Base-by-base conservation (phyloP, 1,139 yeast genomes). In the Debaryomyces coudertii region DNA sequence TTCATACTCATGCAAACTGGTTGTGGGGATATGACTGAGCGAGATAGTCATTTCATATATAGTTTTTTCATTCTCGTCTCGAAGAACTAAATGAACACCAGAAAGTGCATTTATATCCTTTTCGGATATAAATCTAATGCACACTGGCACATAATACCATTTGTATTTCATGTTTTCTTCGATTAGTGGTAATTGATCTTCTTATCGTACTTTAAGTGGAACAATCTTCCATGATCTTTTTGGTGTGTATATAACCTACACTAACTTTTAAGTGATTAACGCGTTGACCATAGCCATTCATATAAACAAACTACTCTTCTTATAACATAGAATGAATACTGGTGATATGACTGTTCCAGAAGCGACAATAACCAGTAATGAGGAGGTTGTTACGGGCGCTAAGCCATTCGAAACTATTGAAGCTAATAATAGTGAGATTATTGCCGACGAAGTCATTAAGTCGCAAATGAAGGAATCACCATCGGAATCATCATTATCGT, bases 121-220 rank as follows among this genome's bases (percentile, higher is more conserved):
- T 5, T 56, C 48, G 7, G 54, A 47, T 20, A 61, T 52, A 18
- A 63, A 53, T 25, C 72, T 57, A 6, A 69, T 48, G 5, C 70
- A 56, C 2, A 68, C 61, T 0, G 74, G 68, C 1, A 55, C 47
- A 38, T 60, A 63, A 16, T 44, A 46, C 70, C 70, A 66, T 16
- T 47, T 24, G n/a, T 12, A n/a, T 4, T 11, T 18, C 41, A 38
- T 38, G 7, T 29, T 29, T 18, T 15, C 11, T 29, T 29, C 33
- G 16, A 3, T 12, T 7, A 29, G 6, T 12, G 31, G 18, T 7
- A 5, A 25, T 29, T 18, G 8, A 25, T 29, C 20, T 28, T 14
- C 31, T 29, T 29, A 15, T 15, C 20, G 16, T 29, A 29, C 33
- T 29, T 14, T 2, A 6, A 14, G 4, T 15, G 33, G 6, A 25